These are phyloP conservation scores for Mortierella sp. DNA, from an alignment of 371 early-diverging fungal species.

Conservation along the genomic window DNA sequence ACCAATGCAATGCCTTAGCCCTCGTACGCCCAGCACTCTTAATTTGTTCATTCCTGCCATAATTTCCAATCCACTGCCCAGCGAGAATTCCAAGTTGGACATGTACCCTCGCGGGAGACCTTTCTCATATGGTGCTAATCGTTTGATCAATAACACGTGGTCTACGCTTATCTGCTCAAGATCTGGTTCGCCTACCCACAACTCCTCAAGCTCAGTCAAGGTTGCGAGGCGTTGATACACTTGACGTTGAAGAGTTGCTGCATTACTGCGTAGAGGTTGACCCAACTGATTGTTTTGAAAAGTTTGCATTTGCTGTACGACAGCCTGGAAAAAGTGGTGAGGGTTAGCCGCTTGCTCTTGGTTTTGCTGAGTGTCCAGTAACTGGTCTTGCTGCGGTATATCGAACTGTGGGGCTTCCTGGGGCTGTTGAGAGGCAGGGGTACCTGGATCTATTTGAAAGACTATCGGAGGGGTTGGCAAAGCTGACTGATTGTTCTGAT, in stretches of 20 bases:
- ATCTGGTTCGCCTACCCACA: conserved; percentile 2
- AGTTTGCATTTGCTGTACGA: not conserved
- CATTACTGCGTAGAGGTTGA: not conserved
- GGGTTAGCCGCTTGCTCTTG: not conserved
- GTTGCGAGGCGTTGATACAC: conserved; percentile 3
- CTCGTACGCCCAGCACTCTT: not conserved
- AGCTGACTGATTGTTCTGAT: too few relatives aligned
- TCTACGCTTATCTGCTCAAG: not conserved
- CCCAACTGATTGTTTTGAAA: not conserved
- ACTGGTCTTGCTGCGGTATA: not conserved
- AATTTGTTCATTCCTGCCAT: not conserved
- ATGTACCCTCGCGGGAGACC: not conserved
- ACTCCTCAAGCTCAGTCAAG: conserved; percentile 1
- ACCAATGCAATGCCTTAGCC: not conserved
- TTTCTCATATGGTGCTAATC: not conserved
- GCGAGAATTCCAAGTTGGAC: not conserved
- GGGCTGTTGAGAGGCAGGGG: too few relatives aligned
- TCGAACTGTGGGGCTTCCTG: not conserved
- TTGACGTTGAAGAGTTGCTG: not conserved
- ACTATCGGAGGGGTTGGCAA: too few relatives aligned
- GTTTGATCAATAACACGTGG: not conserved
- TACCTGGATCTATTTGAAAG: too few relatives aligned
- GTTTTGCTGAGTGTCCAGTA: not conserved
- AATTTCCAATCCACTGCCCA: not conserved
- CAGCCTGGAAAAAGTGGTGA: not conserved